phyloP scores from a whole-genome alignment of 176 grass and related monocot genomes.

The Cenchrus americanus region DNA sequence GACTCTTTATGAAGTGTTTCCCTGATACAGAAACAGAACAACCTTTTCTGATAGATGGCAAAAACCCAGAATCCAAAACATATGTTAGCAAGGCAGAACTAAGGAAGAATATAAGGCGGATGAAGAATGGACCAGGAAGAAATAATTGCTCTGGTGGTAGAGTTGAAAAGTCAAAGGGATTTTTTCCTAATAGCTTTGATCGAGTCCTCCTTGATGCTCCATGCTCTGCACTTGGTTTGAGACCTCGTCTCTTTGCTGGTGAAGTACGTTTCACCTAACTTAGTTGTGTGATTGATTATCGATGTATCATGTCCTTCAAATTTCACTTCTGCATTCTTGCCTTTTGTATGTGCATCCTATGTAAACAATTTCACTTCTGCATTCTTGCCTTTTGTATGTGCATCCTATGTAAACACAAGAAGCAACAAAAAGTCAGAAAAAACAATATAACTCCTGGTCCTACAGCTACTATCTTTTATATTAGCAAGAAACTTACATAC shows the following conservation, averaged over 20 bases:
- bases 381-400: neutral
- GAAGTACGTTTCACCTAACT: slow-evolving; percentile 52
- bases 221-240: slow-evolving; percentile 98
- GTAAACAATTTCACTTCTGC: neutral
- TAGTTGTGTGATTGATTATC: neutral
- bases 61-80: slow-evolving; percentile 50
- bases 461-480: slow-evolving; percentile 3
- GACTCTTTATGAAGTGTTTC: neutral
- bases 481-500: neutral
- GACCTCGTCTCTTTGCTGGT: slow-evolving; percentile 83
- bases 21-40: slow-evolving; percentile 24
- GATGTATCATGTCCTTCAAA: neutral
- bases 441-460: neutral
- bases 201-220: slow-evolving; percentile 97
- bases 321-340: neutral
- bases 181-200: slow-evolving; percentile 89
- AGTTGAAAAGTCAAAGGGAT: slow-evolving; percentile 86
- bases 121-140: slow-evolving; percentile 95
- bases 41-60: slow-evolving; percentile 38
- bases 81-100: slow-evolving; percentile 70
- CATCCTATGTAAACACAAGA: neutral
- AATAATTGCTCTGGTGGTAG: slow-evolving; percentile 77
- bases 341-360: neutral
- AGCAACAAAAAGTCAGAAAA: neutral
- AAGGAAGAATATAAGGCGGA: slow-evolving; percentile 65